A percentile compares a stretch with the other conserved stretches of the same genome.
phyloP scores from a whole-genome alignment of 257 asterid species.

The Leonotis leonurus region DNA sequence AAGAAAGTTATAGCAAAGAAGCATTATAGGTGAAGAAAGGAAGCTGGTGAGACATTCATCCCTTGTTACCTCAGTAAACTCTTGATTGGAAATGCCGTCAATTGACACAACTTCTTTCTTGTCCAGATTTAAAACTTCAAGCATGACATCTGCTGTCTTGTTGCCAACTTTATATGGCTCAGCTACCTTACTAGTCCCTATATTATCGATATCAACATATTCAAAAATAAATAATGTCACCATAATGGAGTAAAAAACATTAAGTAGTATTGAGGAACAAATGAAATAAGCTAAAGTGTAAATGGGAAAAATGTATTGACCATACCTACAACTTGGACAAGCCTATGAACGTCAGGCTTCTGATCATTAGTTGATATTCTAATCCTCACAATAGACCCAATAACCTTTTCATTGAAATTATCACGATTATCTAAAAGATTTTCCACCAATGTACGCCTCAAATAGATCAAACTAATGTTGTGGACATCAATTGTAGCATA shows the following conservation, averaged over 20 bases:
- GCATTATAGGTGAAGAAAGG: constrained; percentile 6
- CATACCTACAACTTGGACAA: constrained; percentile 91
- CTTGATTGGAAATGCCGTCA: constrained; percentile 76
- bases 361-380: constrained; percentile 61
- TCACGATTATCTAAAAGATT: constrained; percentile 51
- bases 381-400: constrained; percentile 80
- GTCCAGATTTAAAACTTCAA: constrained; percentile 75
- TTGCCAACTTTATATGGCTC: constrained; percentile 73
- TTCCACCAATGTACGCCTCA: constrained; percentile 73
- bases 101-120: constrained; percentile 66
- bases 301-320: constrained; percentile 4
- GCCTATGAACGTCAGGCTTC: constrained; percentile 76
- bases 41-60: constrained; percentile 5
- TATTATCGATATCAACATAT: constrained; percentile 5
- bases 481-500: constrained; percentile 85
- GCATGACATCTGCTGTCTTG: constrained; percentile 62
- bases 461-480: constrained; percentile 71
- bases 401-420: constrained; percentile 52
- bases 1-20: too few relatives aligned
- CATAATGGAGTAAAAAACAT: neutral
- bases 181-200: constrained; percentile 68
- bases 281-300: constrained; percentile 4
- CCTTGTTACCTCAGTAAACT: constrained; percentile 67
- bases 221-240: neutral
- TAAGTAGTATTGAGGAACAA: neutral